Evolutionary conservation across 805 yeast species (phyloP), one percentile per base, ranked within the genome.

Genomic region (Candida tallmaniae): DNA sequence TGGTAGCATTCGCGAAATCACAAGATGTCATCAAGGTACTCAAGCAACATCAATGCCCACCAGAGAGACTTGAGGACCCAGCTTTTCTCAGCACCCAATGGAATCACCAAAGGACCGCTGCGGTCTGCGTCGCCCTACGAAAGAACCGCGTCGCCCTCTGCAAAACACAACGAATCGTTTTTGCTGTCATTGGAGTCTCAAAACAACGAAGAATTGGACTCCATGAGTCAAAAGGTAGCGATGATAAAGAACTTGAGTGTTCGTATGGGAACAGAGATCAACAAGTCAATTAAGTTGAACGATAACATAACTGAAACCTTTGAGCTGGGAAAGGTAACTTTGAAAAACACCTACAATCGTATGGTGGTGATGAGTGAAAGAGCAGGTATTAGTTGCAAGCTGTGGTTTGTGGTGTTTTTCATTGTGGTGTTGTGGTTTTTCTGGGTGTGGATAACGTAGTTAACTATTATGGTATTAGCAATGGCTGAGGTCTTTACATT

Each of bases 321-420:
- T 42, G 72, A 64, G 46, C 48, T 51, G 35, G 71, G 71, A 9
- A 56, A 52, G 36, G 48, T 64, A 26, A 53, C 68, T 9, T 58
- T 67, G 45, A 65, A 64, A 38, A 60, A 61, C 42, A 67, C 73
- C 2, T 67, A 55, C 44, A 65, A 61, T 45, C 50, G 54, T 36
- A 67, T 67, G 73, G 56, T 67, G 31, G 48, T 59, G 19, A 65
- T 67, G 73, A 65, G 71, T 50, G 58, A 64, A 50, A 47, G 65
- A 26, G 72, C 72, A 10, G 73, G 73, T 3, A 64, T 67, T 29
- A 53, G 62, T 28, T 67, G 71, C 66, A 51, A 56, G 34, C 61
- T 63, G 68, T 67, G 73, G 73, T 47, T 65, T 27, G 44, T 47
- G 21, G 69, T 67, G 39, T 66, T 67, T 45, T 31, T 43, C 23